Base-by-base conservation (phyloP, 2,329 filamentous ascomycete genomes). In the Penicillium concentricum region DNA sequence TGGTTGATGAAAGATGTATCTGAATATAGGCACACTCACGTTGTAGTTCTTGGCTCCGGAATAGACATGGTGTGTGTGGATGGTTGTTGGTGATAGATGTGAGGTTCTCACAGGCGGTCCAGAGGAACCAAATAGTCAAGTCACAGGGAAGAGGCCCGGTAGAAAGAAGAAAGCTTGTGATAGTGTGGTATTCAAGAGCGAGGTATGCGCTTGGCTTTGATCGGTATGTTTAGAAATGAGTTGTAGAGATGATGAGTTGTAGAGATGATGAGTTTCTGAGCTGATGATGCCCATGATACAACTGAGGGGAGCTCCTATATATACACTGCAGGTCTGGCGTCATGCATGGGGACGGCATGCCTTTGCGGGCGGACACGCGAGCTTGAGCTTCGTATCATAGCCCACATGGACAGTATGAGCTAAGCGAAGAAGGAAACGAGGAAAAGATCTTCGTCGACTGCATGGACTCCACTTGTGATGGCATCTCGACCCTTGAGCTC, bases 381-480 rank as follows among this genome's bases (percentile, higher is more conserved):
- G 62, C 49, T 63, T 55, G 49, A 57, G 60, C 53, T 52, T 60
- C 53, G 39, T 51, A 56, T 55, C 52, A 44, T 51, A 58, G 59
- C 53, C 64, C 62, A 65, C 61, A 65, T 66, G 64, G 62, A 52
- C 46, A 47, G 26, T 51, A 56, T 37, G 26, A 59, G 55, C 54
- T 60, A 58, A 60, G 44, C 41, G 51, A 54, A 50, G 35, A 51
- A 45, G 51, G 52, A 48, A 62, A 61, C 60, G 49, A 57, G 56
- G 59, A 51, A 57, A 57, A 35, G 57, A 65, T 64, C 58, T 55
- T 61, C 59, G 56, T 57, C 39, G 24, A 59, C 41, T 58, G 51
- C 55, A 41, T 28, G 20, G 26, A 50, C 16, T 57, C 63, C 61
- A 60, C 57, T 42, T 56, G 62, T 66, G 64, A 64, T 57, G 64